phyloP scores from a whole-genome alignment of 352 stramenopile species.

The Phytophthora agathidicida region DNA sequence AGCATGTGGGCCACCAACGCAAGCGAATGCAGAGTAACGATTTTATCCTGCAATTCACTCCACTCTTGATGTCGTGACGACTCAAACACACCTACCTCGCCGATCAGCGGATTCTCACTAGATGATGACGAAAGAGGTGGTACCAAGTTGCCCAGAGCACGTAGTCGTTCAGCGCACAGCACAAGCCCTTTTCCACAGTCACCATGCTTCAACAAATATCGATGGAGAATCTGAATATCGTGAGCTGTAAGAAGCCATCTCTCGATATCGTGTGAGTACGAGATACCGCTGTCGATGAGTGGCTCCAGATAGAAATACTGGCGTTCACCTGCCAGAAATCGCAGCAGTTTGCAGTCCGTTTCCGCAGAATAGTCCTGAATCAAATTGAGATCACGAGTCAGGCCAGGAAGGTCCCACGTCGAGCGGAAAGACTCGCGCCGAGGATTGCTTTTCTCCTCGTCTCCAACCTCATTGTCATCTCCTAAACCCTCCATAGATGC shows the following conservation, averaged over 20 bases:
- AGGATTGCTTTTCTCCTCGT: constrained; percentile 18
- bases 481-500: not conserved
- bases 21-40: constrained; percentile 63
- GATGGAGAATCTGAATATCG: constrained; percentile 45
- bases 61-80: constrained; percentile 54
- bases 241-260: constrained; percentile 45
- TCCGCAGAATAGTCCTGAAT: constrained; percentile 81
- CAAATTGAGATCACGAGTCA: constrained; percentile 72
- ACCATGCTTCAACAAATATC: constrained; percentile 36
- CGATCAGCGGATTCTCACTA: not conserved
- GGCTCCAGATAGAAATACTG: constrained; percentile 85
- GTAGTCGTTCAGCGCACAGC: constrained; percentile 31
- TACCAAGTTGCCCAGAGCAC: constrained; percentile 31
- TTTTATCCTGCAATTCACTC: constrained; percentile 59
- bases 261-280: constrained; percentile 23
- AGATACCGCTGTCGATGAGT: constrained; percentile 17
- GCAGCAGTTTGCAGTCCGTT: constrained; percentile 65
- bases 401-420: constrained; percentile 59
- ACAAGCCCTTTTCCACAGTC: constrained; percentile 41
- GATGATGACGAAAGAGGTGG: constrained; percentile 19
- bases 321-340: constrained; percentile 62
- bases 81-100: constrained; percentile 42
- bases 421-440: constrained; percentile 58
- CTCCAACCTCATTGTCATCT: constrained; percentile 12
- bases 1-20: constrained; percentile 64